Base-by-base conservation (phyloP, 345 rosid genomes). In the Salix dunnii region DNA sequence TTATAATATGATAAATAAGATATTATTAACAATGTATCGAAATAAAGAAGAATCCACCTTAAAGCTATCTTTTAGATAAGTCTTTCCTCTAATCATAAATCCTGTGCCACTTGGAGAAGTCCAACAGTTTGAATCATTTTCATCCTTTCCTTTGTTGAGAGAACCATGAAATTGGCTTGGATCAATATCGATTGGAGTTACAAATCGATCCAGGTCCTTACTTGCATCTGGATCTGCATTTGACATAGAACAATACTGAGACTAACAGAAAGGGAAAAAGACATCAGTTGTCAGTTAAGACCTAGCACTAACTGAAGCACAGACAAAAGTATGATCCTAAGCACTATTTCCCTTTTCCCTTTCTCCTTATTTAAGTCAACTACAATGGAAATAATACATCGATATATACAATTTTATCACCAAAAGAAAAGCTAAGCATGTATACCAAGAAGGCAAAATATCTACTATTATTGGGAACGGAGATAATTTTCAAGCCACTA, bases 61-160 rank as follows among this genome's bases (percentile, higher is more conserved):
- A 70, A 86, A 70, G 82, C 85, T 87, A 80, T 96, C 98, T 81
- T 89, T 92, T 67, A 96, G 84, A 82, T 96, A 96, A 72, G 92
- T 89, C 86, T 90, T 91, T 82, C 99, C 99, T 86, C 99, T 84
- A 73, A 96, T 89, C 97, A 88, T 90, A 88, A 96, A 96, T 25
- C 98, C 97, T 79, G 67, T 84, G 64, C 97, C 98, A 84, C 86
- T 87, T 17, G 99, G 96, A 85, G 92, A 90, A 66, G 81, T 80
- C 99, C 99, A 96, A 90, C 98, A 96, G 82, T 87, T 85, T 80
- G 93, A 80, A 83, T 89, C 97, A 72, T 82, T 83, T 69, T 88
- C 90, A 69, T 86, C 87, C 85, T 78, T 87, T 70, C 86, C 94
- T 71, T 85, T 86, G 67, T 67, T 87, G 79, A 93, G 78, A 84